phyloP scores from a whole-genome alignment of 345 rosid species.

The Aquilaria sinensis region DNA sequence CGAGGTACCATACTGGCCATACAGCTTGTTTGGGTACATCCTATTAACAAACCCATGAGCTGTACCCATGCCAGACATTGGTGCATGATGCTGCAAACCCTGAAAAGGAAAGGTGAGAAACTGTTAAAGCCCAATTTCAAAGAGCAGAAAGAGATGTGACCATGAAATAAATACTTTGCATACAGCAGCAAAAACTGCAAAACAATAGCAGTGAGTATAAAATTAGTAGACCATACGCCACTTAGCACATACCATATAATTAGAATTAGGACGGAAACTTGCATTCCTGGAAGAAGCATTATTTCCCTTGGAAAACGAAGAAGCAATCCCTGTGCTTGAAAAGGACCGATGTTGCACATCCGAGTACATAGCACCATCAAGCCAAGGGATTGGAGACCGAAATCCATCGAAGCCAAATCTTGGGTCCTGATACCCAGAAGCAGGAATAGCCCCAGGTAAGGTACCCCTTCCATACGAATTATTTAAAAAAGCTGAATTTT shows the following conservation, averaged over 20 bases:
- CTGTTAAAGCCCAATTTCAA: neutral
- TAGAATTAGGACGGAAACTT: slow-evolving; percentile 50
- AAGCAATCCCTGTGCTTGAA: slow-evolving; percentile 32
- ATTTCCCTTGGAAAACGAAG: slow-evolving; percentile 47
- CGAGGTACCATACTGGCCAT: slow-evolving; percentile 58
- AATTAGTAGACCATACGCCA: neutral
- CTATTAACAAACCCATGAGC: slow-evolving; percentile 52
- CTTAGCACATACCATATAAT: slow-evolving; percentile 38
- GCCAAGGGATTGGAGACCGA: slow-evolving; percentile 42
- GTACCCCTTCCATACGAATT: slow-evolving; percentile 54
- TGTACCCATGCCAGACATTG: slow-evolving; percentile 51
- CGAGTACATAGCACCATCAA: slow-evolving; percentile 39
- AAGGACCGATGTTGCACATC: slow-evolving; percentile 51
- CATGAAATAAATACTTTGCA: neutral
- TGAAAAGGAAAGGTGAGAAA: slow-evolving; percentile 12
- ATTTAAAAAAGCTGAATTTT: slow-evolving; percentile 38
- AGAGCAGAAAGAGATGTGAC: neutral
- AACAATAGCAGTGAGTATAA: neutral
- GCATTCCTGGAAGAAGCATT: slow-evolving; percentile 51
- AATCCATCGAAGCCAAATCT: slow-evolving; percentile 49
- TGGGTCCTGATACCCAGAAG: slow-evolving; percentile 65
- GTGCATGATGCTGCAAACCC: slow-evolving; percentile 56
- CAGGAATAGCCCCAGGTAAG: slow-evolving; percentile 35
- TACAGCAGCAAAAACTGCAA: too few species aligned
- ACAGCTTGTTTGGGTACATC: slow-evolving; percentile 62